Evolutionary conservation across 164 flowering plant genomes (phyloP).

Genomic region (Aristolochia fimbriata): DNA sequence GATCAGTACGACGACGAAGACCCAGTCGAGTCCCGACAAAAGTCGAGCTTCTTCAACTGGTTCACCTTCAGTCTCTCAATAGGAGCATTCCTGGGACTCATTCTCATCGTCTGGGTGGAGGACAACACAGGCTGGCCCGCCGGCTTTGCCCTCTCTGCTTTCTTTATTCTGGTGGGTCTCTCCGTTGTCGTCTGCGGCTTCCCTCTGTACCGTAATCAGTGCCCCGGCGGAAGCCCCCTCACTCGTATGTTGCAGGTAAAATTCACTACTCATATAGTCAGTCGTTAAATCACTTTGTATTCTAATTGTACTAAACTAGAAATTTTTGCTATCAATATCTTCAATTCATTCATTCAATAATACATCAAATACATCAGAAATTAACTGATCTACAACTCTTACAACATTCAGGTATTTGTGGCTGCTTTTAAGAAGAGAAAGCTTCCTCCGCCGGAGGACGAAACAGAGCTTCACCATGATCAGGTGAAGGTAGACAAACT

Average conservation of each 20-base stretch:
- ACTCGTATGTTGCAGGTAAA: constrained; percentile 52
- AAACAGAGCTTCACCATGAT: constrained; percentile 21
- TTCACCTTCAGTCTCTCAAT: constrained; percentile 41
- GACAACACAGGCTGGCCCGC: constrained; percentile 54
- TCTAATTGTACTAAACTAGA: too few species aligned
- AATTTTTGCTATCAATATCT: too few species aligned
- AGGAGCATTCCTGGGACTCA: constrained; percentile 45
- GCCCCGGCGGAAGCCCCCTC: constrained; percentile 54
- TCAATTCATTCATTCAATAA: too few species aligned
- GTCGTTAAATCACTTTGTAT: too few species aligned
- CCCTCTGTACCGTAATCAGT: constrained; percentile 30
- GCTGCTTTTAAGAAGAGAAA: constrained; percentile 27
- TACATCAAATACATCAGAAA: too few species aligned
- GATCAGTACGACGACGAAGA: constrained; percentile 16
- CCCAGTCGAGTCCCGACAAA: constrained; percentile 27
- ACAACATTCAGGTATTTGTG: constrained; percentile 52
- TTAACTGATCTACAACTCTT: too few species aligned
- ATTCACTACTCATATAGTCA: too few species aligned
- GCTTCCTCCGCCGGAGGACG: constrained; percentile 19
- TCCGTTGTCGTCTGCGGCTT: constrained; percentile 40
- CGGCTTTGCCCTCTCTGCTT: constrained; percentile 44
- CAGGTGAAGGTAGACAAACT: constrained; percentile 2
- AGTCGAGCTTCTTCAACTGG: constrained; percentile 61
- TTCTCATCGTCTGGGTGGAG: constrained; percentile 57
- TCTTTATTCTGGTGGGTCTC: constrained; percentile 30